phyloP scores from a whole-genome alignment of 78 protist species.

The Pelomyxa schiedti region DNA sequence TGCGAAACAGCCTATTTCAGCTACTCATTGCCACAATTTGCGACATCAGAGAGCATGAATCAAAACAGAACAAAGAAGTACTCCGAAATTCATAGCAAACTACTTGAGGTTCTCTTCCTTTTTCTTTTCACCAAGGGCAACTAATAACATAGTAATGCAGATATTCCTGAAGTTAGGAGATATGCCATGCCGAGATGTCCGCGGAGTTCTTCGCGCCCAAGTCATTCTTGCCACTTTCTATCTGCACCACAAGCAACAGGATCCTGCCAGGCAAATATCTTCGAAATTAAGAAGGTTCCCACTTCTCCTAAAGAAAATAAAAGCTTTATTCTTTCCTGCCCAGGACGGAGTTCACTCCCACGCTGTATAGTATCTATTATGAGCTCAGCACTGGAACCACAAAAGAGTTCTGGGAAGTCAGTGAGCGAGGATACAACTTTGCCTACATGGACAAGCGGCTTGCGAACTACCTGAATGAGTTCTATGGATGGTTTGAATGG shows the following conservation, averaged over 20 bases:
- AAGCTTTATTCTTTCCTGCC: background rate
- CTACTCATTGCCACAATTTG: background rate
- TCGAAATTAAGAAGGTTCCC: too few species aligned
- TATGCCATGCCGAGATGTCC: too few species aligned
- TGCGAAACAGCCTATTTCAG: background rate
- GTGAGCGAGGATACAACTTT: slow-evolving; percentile 6
- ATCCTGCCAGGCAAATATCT: background rate
- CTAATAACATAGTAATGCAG: too few species aligned
- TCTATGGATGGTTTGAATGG: background rate
- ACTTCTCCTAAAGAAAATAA: too few species aligned
- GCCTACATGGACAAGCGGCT: background rate
- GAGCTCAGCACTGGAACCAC: background rate
- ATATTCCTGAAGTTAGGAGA: too few species aligned
- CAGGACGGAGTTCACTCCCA: too few species aligned
- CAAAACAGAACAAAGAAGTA: too few species aligned
- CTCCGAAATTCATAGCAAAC: too few species aligned
- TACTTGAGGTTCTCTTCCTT: too few species aligned
- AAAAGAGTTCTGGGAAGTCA: slow-evolving; percentile 12
- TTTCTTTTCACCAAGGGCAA: too few species aligned
- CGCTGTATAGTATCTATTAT: background rate
- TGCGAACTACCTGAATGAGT: background rate
- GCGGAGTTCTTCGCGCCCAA: background rate
- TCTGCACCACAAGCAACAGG: background rate
- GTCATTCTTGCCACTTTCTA: background rate
- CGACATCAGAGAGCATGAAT: too few species aligned